Conservation (phyloP, 768 basidiomycete genomes). For the Agaricus blazei region DNA sequence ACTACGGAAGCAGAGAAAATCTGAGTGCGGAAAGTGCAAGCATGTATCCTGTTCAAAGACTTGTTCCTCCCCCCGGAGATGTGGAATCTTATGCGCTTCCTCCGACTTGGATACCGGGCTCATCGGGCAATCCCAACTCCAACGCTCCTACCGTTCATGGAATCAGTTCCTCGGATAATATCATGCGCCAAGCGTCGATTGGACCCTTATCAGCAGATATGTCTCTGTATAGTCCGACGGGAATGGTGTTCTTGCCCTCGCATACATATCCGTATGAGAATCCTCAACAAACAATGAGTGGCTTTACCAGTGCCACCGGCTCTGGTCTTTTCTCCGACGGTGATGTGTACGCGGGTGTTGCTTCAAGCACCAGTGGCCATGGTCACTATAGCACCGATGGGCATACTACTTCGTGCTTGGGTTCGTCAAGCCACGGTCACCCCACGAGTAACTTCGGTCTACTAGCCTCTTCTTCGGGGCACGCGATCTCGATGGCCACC, state of each 20-base stretch:
- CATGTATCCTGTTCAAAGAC: conserved; percentile 5
- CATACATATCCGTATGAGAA: not conserved
- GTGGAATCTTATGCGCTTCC: not conserved
- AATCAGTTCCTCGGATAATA: conserved; percentile 10
- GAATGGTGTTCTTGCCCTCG: not conserved
- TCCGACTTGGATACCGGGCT: not conserved
- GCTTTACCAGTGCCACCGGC: not conserved
- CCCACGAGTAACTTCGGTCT: not conserved
- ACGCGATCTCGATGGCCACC: not conserved
- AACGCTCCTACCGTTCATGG: conserved; percentile 14
- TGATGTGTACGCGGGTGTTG: not conserved
- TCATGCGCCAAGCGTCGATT: not conserved
- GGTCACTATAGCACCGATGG: conserved; percentile 2
- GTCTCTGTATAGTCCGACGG: not conserved
- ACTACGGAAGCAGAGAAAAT: conserved; percentile 11
- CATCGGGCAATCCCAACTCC: conserved; percentile 3
- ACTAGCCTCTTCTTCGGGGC: not conserved
- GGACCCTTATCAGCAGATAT: not conserved
- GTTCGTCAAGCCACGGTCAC: conserved; percentile 2
- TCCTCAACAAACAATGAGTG: not conserved
- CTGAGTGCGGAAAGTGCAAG: conserved; percentile 20
- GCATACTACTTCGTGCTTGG: not conserved
- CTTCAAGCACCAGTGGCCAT: conserved; percentile 3
- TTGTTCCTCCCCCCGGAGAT: not conserved
- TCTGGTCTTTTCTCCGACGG: not conserved